These are phyloP conservation scores for Phaeotremella skinneri DNA, from an alignment of 768 basidiomycete species.

Conservation along the genomic window DNA sequence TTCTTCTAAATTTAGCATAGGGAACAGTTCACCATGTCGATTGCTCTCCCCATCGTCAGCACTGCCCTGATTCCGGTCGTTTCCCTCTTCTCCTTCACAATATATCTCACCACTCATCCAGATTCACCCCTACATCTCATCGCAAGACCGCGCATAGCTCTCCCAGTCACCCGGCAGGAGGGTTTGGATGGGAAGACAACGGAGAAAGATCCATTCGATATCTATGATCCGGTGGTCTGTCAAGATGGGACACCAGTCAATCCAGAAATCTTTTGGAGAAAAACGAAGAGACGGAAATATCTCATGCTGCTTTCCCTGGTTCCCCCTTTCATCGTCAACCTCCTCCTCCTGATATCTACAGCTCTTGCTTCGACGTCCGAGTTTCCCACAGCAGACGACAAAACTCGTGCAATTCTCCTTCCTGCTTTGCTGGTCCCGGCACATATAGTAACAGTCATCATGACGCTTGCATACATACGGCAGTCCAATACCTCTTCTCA, in stretches of 20 bases:
- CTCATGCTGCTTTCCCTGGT: slow-evolving; percentile 24
- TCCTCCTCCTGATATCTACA: slow-evolving; percentile 29
- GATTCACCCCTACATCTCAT: slow-evolving; percentile 25
- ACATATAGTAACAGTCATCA: slow-evolving; percentile 48
- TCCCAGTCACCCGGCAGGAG: slow-evolving; percentile 33
- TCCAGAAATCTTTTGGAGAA: slow-evolving; percentile 37
- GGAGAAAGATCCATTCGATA: slow-evolving; percentile 44
- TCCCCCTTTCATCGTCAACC: slow-evolving; percentile 29
- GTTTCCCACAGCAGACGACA: slow-evolving; percentile 5
- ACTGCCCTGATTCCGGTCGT: slow-evolving; percentile 34
- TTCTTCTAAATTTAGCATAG: slow-evolving; percentile 1
- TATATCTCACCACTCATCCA: slow-evolving; percentile 36
- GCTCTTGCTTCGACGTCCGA: slow-evolving; percentile 1
- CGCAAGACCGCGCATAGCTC: slow-evolving; percentile 15
- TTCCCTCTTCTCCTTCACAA: slow-evolving; percentile 31
- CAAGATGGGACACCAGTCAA: slow-evolving; percentile 36
- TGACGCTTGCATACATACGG: slow-evolving; percentile 59
- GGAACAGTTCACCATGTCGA: slow-evolving; percentile 18
- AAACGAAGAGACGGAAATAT: slow-evolving; percentile 24
- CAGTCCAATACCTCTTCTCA: slow-evolving; percentile 54
- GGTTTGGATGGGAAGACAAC: slow-evolving; percentile 14
- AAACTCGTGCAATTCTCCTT: slow-evolving; percentile 18
- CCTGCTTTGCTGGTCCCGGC: slow-evolving; percentile 35
- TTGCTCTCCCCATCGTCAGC: slow-evolving; percentile 18
- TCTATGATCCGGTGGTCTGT: slow-evolving; percentile 27